Percentiles rank a stretch among this genome's conserved stretches.
Conservation (phyloP, 192 early-diverging fungal genomes). For the Coemansia sp. region DNA sequence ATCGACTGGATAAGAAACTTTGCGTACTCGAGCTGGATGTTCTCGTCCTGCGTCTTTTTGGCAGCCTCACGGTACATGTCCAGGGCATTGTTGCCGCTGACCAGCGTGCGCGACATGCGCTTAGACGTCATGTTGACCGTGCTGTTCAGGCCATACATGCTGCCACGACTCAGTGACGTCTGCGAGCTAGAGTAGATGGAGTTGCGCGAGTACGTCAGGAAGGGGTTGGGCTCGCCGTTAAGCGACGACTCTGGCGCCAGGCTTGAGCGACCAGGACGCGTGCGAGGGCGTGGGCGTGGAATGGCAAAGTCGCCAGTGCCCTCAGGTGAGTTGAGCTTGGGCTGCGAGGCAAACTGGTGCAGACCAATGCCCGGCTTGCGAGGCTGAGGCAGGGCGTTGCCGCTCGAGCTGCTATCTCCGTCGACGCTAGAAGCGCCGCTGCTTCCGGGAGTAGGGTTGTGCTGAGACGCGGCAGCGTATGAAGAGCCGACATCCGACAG, state of each 20-base stretch:
- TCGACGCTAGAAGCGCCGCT: constrained; percentile 46
- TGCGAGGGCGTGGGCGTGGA: constrained; percentile 37
- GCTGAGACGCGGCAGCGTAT: constrained; percentile 14
- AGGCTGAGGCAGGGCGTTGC: constrained; percentile 32
- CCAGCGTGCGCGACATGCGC: constrained; percentile 58
- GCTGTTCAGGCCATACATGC: constrained; percentile 46
- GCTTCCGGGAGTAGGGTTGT: constrained; percentile 19
- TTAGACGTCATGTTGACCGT: constrained; percentile 25
- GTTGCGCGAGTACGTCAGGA: constrained; percentile 58
- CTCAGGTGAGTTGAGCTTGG: constrained; percentile 27
- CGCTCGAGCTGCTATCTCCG: constrained; percentile 20
- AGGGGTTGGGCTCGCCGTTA: constrained; percentile 46
- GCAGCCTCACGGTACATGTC: constrained; percentile 79
- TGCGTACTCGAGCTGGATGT: constrained; percentile 76
- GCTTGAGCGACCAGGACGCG: constrained; percentile 43
- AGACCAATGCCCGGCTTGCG: constrained; percentile 27
- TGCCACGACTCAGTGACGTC: constrained; percentile 53
- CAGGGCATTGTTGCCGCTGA: constrained; percentile 57
- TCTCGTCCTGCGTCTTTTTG: constrained; percentile 73
- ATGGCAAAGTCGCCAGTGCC: constrained; percentile 27
- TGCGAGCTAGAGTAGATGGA: constrained; percentile 59
- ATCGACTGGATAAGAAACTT: constrained; percentile 77
- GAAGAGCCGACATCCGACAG: constrained; percentile 18
- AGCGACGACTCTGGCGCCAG: constrained; percentile 15
- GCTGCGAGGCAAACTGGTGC: constrained; percentile 51